Evolutionary conservation across 306 rosid genomes (phyloP).

Genomic region (Hippophae tibetana): DNA sequence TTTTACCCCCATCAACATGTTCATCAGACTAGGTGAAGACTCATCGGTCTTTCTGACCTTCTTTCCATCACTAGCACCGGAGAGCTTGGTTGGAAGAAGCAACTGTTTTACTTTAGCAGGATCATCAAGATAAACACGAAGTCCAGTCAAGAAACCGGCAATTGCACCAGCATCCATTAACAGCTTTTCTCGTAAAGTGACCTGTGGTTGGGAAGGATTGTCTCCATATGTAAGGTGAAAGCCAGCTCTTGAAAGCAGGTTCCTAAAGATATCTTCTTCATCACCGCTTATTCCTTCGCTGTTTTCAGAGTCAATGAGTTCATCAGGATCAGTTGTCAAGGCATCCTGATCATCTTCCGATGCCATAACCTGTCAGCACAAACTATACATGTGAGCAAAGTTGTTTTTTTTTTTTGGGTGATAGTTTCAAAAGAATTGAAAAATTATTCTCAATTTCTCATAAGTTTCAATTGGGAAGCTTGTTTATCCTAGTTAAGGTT

Average conservation of each 20-base stretch:
- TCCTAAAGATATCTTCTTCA: conserved; percentile 94
- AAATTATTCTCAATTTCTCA: background rate
- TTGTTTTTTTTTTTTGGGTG: conserved; percentile 2
- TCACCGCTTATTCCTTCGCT: conserved; percentile 96
- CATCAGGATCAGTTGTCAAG: conserved; percentile 97
- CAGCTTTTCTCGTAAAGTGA: conserved; percentile 91
- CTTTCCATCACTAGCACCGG: conserved; percentile 63
- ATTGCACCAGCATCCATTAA: conserved; percentile 97
- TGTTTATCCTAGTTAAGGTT: background rate
- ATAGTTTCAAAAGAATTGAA: conserved; percentile 17
- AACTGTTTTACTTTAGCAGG: conserved; percentile 96
- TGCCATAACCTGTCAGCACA: conserved; percentile 63
- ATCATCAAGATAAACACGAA: conserved; percentile 97
- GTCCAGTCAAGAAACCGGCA: conserved; percentile 97
- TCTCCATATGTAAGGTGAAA: conserved; percentile 96
- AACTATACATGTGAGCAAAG: conserved; percentile 15
- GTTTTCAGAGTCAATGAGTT: conserved; percentile 85
- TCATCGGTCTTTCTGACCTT: conserved; percentile 62
- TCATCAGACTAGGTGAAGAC: conserved; percentile 96
- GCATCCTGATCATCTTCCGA: conserved; percentile 98
- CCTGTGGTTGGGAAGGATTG: conserved; percentile 95
- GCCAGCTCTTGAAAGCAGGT: conserved; percentile 92
- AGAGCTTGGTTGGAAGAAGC: conserved; percentile 93
- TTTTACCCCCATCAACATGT: conserved; percentile 95
- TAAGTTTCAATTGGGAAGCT: background rate